Evolutionary conservation across 768 basidiomycete genomes (phyloP), one percentile per base, ranked within the genome.

Genomic region (Leccinum incarnatum): DNA sequence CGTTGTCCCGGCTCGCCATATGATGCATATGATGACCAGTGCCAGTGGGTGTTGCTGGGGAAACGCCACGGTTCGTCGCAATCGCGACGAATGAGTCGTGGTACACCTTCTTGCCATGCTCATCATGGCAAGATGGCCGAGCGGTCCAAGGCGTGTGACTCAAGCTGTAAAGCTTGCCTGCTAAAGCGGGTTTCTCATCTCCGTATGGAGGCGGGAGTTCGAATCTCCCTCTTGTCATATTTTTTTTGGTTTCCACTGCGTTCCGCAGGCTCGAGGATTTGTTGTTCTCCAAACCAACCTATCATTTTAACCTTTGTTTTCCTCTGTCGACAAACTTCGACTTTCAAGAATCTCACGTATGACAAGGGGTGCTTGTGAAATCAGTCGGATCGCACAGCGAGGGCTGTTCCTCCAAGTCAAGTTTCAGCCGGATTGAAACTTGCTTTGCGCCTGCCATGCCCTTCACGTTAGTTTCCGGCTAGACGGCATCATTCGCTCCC

Each of bases 91-190:
- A 27, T 9, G 15, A 5, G 15, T 40, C 47, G 23, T 48, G 12
- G 10, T 12, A 10, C 15, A n/a, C 23, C 25, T 5, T 29, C n/a
- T 29, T n/a, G 10, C 9, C 2, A 27, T 5, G 6, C 9, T 49
- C 4, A 17, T 15, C 51, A 59, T 54, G 78, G 78, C 78, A 80
- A 80, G 79, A 81, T 81, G 80, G 81, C 80, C 81, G 80, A 81
- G 80, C 78, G 80, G 80, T 81, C 80, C 71, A 81, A 80, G 81
- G 80, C 81, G 80, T 81, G 80, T 82, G 81, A 81, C 81, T 81
- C 80, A 81, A 82, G 80, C 78, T 72, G 53, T 21, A 29, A 62
- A 58, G 67, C 67, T 67, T 67, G 59, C 67, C 68, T 68, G 68
- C 67, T 51, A 6, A 57, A 25, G 67, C 68, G 58, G 67, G 67